Conservation (phyloP, 2,329 filamentous ascomycete genomes). For the Cordyceps farinosa region DNA sequence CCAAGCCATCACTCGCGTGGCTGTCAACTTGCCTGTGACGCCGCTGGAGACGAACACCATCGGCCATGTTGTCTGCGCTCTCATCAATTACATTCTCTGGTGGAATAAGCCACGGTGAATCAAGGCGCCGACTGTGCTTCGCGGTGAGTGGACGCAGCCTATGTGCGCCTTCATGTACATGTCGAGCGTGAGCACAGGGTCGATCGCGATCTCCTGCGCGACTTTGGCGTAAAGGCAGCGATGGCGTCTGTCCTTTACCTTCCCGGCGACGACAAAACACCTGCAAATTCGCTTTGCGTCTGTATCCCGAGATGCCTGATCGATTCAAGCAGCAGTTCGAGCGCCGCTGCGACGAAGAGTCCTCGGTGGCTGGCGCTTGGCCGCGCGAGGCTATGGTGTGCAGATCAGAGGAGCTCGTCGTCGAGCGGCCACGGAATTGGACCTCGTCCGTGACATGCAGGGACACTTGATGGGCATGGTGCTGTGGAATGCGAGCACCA, state of each 20-base stretch:
- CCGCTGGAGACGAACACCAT: conserved; percentile 35
- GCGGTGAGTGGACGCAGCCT: conserved; percentile 11
- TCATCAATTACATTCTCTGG: conserved; percentile 32
- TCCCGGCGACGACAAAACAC: not conserved
- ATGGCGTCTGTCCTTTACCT: not conserved
- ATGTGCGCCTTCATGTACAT: conserved; percentile 20
- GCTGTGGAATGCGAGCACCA: not conserved
- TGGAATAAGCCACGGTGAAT: conserved; percentile 15
- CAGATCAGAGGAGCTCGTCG: conserved; percentile 17
- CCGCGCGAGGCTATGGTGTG: conserved; percentile 6
- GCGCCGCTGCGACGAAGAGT: not conserved
- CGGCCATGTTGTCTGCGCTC: conserved; percentile 33
- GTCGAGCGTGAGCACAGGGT: conserved; percentile 13
- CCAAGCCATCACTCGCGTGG: conserved; percentile 31
- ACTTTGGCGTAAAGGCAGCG: conserved; percentile 18
- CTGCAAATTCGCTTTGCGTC: not conserved
- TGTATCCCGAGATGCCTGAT: conserved; percentile 9
- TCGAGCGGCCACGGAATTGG: conserved; percentile 16
- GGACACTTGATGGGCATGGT: not conserved
- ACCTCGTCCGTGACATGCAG: conserved; percentile 3
- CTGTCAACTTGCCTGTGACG: conserved; percentile 31
- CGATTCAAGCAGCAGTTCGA: conserved; percentile 1
- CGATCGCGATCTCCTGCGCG: conserved; percentile 14
- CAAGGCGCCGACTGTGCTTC: conserved; percentile 17
- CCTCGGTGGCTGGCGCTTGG: not conserved